A percentile compares a stretch with the other conserved stretches of the same genome.
These are phyloP conservation scores for Corylus avellana DNA, from an alignment of 306 rosid genomes.

Conservation along the genomic window DNA sequence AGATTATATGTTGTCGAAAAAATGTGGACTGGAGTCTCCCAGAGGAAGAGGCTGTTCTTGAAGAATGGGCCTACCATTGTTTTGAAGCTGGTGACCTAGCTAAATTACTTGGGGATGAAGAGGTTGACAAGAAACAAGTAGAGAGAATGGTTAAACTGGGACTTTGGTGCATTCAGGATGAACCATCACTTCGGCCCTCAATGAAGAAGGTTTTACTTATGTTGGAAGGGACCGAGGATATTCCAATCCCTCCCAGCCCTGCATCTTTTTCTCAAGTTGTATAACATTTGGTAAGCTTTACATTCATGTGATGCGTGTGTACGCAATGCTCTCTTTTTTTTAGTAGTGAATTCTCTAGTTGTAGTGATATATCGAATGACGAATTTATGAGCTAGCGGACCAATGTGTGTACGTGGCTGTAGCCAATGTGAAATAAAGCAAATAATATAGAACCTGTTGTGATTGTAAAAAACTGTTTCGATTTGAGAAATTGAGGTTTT, in stretches of 20 bases:
- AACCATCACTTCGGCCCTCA: background rate
- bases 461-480: too few species aligned
- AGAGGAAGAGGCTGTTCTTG: background rate
- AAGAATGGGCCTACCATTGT: background rate
- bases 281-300: too few species aligned
- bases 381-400: too few species aligned
- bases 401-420: too few species aligned
- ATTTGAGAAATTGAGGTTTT: too few species aligned
- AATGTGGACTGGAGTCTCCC: background rate
- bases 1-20: background rate
- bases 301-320: too few species aligned
- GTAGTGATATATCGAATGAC: too few species aligned
- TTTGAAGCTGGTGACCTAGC: background rate
- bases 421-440: too few species aligned
- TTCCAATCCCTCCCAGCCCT: background rate
- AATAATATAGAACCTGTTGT: too few species aligned
- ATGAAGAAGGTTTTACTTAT: slow-evolving; percentile 1
- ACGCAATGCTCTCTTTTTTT: too few species aligned
- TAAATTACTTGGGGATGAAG: background rate
- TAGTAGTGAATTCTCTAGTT: too few species aligned
- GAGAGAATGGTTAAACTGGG: background rate
- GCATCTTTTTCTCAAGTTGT: too few species aligned
- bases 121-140: background rate
- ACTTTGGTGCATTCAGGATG: background rate
- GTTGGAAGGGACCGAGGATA: background rate